These are phyloP conservation scores for Colletotrichum coccodes DNA, from an alignment of 2,329 filamentous ascomycete species.

Conservation along the genomic window DNA sequence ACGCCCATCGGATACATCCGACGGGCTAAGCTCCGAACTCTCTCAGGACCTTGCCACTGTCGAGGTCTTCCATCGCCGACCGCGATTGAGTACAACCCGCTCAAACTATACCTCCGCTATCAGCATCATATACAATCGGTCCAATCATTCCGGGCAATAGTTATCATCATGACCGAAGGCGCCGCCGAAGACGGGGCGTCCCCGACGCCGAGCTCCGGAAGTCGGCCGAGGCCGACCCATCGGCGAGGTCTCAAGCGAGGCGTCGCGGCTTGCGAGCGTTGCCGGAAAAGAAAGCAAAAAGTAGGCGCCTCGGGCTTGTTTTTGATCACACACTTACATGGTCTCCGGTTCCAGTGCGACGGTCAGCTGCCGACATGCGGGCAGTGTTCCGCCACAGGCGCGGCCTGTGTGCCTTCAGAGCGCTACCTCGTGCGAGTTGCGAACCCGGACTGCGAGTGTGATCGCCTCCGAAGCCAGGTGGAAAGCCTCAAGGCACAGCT, in stretches of 20 bases:
- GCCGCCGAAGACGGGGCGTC: not conserved
- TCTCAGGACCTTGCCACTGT: not conserved
- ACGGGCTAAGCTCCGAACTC: not conserved
- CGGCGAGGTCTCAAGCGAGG: conserved; percentile 20
- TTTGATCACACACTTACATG: not conserved
- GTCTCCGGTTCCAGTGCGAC: conserved; percentile 8
- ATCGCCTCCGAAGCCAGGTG: conserved; percentile 1
- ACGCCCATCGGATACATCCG: conserved; percentile 13
- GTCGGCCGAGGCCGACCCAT: not conserved
- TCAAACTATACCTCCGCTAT: no score
- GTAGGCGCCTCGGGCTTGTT: not conserved
- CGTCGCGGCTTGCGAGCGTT: conserved; percentile 23
- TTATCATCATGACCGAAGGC: not conserved
- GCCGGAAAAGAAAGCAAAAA: conserved; percentile 25
- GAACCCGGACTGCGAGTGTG: conserved; percentile 5
- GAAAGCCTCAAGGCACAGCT: not conserved
- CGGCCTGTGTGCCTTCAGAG: conserved; percentile 19
- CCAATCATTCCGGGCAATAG: no score
- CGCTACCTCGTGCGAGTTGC: conserved; percentile 7
- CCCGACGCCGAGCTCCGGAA: not conserved
- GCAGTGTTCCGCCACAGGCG: conserved; percentile 8
- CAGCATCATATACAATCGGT: no score
- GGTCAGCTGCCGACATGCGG: conserved; percentile 22
- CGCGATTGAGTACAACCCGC: no score
- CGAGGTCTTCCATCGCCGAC: not conserved